phyloP scores from a whole-genome alignment of 108 stramenopile genomes.

The Schizochytrium sp. region DNA sequence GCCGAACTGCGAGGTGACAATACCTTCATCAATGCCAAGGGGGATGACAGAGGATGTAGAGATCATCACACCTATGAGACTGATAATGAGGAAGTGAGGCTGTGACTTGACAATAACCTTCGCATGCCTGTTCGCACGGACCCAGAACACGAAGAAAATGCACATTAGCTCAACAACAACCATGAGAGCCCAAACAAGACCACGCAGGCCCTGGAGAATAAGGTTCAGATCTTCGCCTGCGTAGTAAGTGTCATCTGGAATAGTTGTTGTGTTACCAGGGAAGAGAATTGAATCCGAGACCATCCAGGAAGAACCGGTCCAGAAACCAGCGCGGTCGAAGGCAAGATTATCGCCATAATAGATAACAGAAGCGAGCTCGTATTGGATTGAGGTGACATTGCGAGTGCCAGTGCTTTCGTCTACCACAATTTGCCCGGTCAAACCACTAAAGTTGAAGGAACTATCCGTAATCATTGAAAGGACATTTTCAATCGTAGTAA shows the following conservation, averaged over 20 bases:
- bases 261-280: not conserved
- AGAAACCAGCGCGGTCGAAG: not conserved
- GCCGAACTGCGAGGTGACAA: not conserved
- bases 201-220: not conserved
- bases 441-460: not conserved
- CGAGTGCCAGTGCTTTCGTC: constrained; percentile 8
- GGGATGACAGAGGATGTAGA: constrained; percentile 21
- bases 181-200: constrained; percentile 32
- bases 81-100: constrained; percentile 30
- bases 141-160: constrained; percentile 46
- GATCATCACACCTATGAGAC: constrained; percentile 42
- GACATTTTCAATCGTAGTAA: not conserved
- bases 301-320: not conserved
- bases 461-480: not conserved
- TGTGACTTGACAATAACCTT: constrained; percentile 22
- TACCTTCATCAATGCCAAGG: constrained; percentile 4
- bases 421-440: not conserved
- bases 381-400: not conserved
- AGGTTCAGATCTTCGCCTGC: not conserved
- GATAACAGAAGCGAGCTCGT: not conserved
- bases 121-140: not conserved
- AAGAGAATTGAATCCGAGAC: not conserved
- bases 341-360: not conserved
- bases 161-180: constrained; percentile 2
- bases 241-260: not conserved